phyloP scores from a whole-genome alignment of 1,284 basidiomycete genomes.

The Irpex sp. region DNA sequence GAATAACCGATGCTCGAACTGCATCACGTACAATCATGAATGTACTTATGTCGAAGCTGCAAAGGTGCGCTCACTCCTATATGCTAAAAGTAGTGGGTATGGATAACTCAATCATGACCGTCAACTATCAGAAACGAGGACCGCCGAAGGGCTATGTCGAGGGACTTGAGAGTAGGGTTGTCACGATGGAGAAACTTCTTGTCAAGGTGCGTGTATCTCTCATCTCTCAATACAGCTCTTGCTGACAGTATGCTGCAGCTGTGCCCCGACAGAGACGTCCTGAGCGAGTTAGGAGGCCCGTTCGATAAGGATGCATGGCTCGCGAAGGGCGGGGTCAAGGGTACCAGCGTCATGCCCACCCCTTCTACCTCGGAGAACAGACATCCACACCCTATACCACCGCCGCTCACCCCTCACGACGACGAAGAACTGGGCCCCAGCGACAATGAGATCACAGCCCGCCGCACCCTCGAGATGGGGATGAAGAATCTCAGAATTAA shows the following conservation, averaged over 20 bases:
- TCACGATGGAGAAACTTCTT: conserved; percentile 68
- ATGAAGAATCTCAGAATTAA: conserved; percentile 26
- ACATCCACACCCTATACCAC: not conserved
- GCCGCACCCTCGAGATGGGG: conserved; percentile 24
- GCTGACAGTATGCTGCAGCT: conserved; percentile 31
- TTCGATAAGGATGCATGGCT: conserved; percentile 47
- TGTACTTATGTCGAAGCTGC: conserved; percentile 77
- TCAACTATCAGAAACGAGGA: conserved; percentile 62
- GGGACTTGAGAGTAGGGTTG: conserved; percentile 65
- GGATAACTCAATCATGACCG: not conserved
- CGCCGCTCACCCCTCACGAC: conserved; percentile 13
- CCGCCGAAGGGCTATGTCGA: conserved; percentile 85
- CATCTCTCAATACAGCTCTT: not conserved
- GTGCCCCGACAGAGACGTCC: conserved; percentile 44
- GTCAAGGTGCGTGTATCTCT: conserved; percentile 41
- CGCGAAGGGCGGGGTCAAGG: conserved; percentile 20
- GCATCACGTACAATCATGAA: conserved; percentile 65
- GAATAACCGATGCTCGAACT: conserved; percentile 74
- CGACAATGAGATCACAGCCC: conserved; percentile 31
- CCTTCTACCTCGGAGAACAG: conserved; percentile 5
- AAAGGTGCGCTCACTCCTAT: conserved; percentile 43
- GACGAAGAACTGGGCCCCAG: conserved; percentile 34
- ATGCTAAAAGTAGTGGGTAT: not conserved
- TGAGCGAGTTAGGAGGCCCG: conserved; percentile 42
- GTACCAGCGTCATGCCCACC: conserved; percentile 16